Evolutionary conservation across 495 filamentous ascomycete species (phyloP), one percentile per base, ranked within the genome.

Genomic region (Diplogelasinospora grovesii): DNA sequence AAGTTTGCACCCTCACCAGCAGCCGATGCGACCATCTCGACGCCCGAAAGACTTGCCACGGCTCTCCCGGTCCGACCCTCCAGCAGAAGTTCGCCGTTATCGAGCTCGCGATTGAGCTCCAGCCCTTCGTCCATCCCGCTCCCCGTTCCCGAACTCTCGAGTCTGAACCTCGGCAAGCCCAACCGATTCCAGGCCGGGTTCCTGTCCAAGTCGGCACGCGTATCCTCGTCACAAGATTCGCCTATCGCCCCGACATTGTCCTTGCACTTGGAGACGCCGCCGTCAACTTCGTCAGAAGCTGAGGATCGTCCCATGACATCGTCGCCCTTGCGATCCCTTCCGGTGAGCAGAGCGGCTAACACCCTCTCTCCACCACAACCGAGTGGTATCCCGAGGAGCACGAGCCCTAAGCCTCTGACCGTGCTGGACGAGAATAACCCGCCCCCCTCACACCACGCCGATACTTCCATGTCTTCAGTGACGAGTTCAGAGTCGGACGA

Each of bases 141-240:
- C 9, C 66, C 79, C 22, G 51, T 65, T 9, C 61, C 64, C 5
- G 68, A 71, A 22, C 46, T 54, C 16, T 56, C 61, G 13, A 58
- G 49, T n/a, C 46, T 73, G 1, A 50, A 48, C 18, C 50, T 63
- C 36, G 56, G 71, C 50, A 89, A 85, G 51, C 77, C 74, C 39
- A 89, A 78, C 60, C 75, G 92, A 23, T 95, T 98, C 70, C 85
- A 95, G 55, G 73, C 89, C 22, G 92, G 92, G 19, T 95, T 94
- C 59, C 68, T 97, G 37, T 81, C 84, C 14, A 94, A 94, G 68
- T 37, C 53, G 20, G 50, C 57, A 8, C 30, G n/a, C n/a, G n/a
- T n/a, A n/a, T n/a, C n/a, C n/a, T n/a, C n/a, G n/a, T n/a, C n/a
- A n/a, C n/a, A n/a, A n/a, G 79, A 75, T 42, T 86, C 85, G 22